These are phyloP conservation scores for Pseudogymnoascus sp. DNA, from an alignment of 2,329 filamentous ascomycete genomes.

Conservation along the genomic window DNA sequence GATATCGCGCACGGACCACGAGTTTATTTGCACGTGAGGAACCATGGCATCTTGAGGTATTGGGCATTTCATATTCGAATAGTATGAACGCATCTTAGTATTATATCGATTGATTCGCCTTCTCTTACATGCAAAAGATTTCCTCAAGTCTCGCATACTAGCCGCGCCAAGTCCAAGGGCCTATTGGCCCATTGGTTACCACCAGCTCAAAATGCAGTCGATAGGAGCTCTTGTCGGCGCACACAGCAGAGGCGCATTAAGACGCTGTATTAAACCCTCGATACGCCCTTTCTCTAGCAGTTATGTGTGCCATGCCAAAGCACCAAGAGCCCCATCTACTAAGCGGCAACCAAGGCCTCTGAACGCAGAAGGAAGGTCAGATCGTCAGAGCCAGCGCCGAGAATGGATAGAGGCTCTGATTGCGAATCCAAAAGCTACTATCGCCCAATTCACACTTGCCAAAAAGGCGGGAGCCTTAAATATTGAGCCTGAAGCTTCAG, in stretches of 20 bases:
- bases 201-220: not conserved
- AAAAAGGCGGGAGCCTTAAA: conserved; percentile 18
- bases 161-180: not conserved
- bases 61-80: not conserved
- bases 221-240: not conserved
- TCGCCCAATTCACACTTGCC: not conserved
- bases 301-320: not conserved
- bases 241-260: not conserved
- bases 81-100: not conserved
- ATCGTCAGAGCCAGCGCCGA: not conserved
- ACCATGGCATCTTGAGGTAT: not conserved
- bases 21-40: conserved; percentile 7
- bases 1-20: conserved; percentile 4
- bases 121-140: not conserved
- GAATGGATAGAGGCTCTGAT: conserved; percentile 1
- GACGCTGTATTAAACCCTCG: not conserved
- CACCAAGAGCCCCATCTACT: not conserved
- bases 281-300: not conserved
- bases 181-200: not conserved
- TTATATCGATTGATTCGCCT: not conserved
- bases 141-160: not conserved
- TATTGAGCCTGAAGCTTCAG: conserved; percentile 19
- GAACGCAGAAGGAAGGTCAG: not conserved
- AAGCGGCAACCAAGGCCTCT: not conserved
- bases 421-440: not conserved